Conservation (phyloP, 805 yeast species). For the Kuraishia molischiana region DNA sequence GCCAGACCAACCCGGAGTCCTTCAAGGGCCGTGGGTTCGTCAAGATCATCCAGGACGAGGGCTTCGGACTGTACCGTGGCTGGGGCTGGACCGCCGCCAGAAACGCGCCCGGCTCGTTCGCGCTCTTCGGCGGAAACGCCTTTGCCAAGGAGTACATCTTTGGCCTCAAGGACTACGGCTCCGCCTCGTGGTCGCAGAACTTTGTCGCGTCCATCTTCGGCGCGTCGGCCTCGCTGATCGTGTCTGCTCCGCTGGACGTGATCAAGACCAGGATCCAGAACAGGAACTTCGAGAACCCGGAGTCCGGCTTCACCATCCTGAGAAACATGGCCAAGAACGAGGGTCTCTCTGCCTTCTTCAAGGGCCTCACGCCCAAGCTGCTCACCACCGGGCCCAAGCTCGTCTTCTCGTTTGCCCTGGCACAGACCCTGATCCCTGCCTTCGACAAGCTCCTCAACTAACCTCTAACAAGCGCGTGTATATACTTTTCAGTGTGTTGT, state of each 20-base stretch:
- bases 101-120: slow-evolving; percentile 98
- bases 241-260: slow-evolving; percentile 95
- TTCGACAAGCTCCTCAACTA: slow-evolving; percentile 62
- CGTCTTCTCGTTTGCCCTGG: slow-evolving; percentile 96
- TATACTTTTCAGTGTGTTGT: not conserved
- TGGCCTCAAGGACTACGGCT: slow-evolving; percentile 75
- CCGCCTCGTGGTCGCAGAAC: slow-evolving; percentile 93
- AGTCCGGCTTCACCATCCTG: slow-evolving; percentile 84
- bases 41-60: slow-evolving; percentile 81
- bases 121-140: slow-evolving; percentile 96
- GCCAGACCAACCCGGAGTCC: slow-evolving; percentile 99
- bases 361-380: slow-evolving; percentile 93
- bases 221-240: slow-evolving; percentile 93
- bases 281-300: slow-evolving; percentile 91
- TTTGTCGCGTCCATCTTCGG: slow-evolving; percentile 92
- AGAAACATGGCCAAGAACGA: slow-evolving; percentile 90
- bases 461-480: not conserved
- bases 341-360: slow-evolving; percentile 85
- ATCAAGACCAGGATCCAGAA: slow-evolving; percentile 98
- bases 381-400: slow-evolving; percentile 97
- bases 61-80: slow-evolving; percentile 89
- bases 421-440: slow-evolving; percentile 94
- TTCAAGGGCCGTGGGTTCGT: slow-evolving; percentile 96
- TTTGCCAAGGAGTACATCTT: slow-evolving; percentile 95
- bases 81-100: slow-evolving; percentile 99